Evolutionary conservation across 1,139 yeast species (phyloP).

Genomic region (Scheffersomyces titani): DNA sequence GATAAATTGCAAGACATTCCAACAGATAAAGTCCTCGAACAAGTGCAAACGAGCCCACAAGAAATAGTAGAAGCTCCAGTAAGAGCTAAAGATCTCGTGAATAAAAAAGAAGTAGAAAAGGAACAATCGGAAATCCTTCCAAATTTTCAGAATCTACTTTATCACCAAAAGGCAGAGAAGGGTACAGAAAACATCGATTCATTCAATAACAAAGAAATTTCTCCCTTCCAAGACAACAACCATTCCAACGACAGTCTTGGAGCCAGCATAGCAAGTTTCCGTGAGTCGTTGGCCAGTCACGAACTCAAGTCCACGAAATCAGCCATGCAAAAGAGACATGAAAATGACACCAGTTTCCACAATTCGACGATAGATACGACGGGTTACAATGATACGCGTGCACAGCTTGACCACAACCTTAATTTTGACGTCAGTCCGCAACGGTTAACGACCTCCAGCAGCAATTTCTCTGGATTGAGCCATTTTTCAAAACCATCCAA

Average conservation of each 20-base stretch:
- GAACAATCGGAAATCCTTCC: background rate
- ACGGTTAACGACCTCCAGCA: constrained; percentile 3
- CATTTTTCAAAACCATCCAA: background rate
- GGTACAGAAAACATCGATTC: background rate
- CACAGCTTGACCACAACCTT: constrained; percentile 33
- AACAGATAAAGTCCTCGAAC: background rate
- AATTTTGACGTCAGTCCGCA: constrained; percentile 18
- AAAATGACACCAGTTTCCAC: constrained; percentile 14
- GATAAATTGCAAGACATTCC: background rate
- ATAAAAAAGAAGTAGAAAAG: background rate
- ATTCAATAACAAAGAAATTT: background rate
- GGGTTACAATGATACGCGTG: constrained; percentile 27
- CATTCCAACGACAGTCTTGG: background rate
- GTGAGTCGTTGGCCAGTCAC: constrained; percentile 20
- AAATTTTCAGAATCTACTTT: background rate
- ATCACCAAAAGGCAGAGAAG: background rate
- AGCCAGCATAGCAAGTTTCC: constrained; percentile 23
- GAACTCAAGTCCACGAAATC: background rate
- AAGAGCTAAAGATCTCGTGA: background rate
- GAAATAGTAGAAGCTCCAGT: background rate
- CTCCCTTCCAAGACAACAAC: background rate
- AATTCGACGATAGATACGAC: constrained; percentile 25
- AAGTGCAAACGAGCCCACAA: background rate
- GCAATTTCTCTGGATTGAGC: constrained; percentile 4
- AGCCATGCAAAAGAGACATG: background rate